Percentiles rank a stretch among this genome's conserved stretches.
Conservation (phyloP, 257 asterid species). For the Fraxinus cuspidata region DNA sequence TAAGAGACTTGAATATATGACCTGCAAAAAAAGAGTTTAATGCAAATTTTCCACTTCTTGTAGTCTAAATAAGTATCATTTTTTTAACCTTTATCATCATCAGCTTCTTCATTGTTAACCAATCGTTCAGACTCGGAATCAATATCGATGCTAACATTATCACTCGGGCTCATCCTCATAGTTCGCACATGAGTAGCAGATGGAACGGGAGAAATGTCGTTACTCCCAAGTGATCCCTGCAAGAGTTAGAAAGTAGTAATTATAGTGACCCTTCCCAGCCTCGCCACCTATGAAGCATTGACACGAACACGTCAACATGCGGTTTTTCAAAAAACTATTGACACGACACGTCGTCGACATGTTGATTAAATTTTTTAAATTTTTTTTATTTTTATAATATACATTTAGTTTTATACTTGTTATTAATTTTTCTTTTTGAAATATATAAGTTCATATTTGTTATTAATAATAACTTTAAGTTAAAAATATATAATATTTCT, state of each 20-base stretch:
- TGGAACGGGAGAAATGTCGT: constrained; percentile 47
- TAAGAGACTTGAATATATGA: constrained; percentile 78
- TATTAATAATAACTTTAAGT: no score
- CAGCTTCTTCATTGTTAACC: constrained; percentile 52
- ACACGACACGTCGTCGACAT: no score
- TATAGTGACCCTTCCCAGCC: constrained; percentile 18
- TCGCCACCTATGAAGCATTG: neutral
- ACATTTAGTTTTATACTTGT: no score
- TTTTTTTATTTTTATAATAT: no score
- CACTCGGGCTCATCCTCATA: constrained; percentile 80
- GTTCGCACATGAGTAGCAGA: constrained; percentile 85
- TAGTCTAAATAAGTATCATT: constrained; percentile 9
- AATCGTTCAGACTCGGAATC: constrained; percentile 80
- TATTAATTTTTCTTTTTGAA: no score
- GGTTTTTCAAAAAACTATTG: no score
- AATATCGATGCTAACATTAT: constrained; percentile 77
- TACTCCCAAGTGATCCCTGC: constrained; percentile 67
- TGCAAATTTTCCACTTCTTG: constrained; percentile 19
- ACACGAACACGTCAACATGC: no score
- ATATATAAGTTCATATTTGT: no score
- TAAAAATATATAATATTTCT: no score
- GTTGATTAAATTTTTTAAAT: no score
- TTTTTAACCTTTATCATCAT: constrained; percentile 80
- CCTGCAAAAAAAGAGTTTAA: constrained; percentile 51
- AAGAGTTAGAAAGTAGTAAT: constrained; percentile 29